These are phyloP conservation scores for Cercophora newfieldiana DNA, from an alignment of 495 filamentous ascomycete genomes.

Conservation along the genomic window DNA sequence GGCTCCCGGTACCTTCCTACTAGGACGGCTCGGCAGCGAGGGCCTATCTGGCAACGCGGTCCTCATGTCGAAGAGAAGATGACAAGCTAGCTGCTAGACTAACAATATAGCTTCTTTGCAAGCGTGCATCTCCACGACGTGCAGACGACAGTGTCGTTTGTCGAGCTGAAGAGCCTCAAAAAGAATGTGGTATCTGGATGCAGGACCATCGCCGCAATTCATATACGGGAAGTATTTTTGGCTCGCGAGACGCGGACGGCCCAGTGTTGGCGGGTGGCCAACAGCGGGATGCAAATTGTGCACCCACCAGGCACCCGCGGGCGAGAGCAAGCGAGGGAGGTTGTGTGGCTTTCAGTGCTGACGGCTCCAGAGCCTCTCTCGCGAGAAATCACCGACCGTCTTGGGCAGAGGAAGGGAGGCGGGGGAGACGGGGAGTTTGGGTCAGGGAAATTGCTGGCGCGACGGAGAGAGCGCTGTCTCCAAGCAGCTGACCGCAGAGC, in stretches of 20 bases:
- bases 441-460: constrained; percentile 12
- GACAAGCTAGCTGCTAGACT: not conserved
- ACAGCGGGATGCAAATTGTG: constrained; percentile 22
- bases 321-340: constrained; percentile 3
- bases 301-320: constrained; percentile 9
- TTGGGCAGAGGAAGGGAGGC: not conserved
- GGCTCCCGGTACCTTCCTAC: not conserved
- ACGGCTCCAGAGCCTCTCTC: not conserved
- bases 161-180: constrained; percentile 24
- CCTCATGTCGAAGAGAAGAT: too few relatives aligned
- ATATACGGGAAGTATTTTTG: constrained; percentile 27
- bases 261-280: constrained; percentile 9
- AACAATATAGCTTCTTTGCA: not conserved
- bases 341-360: not conserved
- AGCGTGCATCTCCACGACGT: not conserved
- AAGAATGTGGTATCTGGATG: constrained; percentile 15
- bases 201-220: constrained; percentile 18
- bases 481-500: not conserved
- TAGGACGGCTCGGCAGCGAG: not conserved
- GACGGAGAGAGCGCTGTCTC: not conserved
- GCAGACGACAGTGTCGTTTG: constrained; percentile 10
- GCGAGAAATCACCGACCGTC: not conserved
- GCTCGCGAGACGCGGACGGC: constrained; percentile 16
- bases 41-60: not conserved
- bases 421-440: constrained; percentile 6